Percentiles rank a stretch among this genome's conserved stretches.
Conservation (phyloP, 345 rosid genomes). For the Litchi chinensis region DNA sequence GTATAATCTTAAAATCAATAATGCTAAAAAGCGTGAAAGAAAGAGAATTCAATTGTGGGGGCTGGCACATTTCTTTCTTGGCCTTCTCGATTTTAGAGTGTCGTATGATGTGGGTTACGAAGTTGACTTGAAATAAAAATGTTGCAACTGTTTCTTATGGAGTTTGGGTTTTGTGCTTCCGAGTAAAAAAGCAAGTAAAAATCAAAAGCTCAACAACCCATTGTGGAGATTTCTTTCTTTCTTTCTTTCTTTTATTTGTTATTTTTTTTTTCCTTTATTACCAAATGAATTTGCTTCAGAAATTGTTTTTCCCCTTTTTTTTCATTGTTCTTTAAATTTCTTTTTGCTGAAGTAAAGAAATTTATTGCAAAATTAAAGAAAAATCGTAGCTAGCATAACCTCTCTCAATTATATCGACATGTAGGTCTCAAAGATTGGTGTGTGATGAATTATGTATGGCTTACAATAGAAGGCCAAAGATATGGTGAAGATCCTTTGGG, state of each 20-base stretch:
- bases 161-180: no score
- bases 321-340: no score
- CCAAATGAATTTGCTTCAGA: no score
- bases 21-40: not conserved
- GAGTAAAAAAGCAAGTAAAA: no score
- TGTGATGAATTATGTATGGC: slow-evolving; percentile 7
- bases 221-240: not conserved
- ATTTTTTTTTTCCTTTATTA: no score
- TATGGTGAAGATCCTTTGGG: slow-evolving; percentile 23
- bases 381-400: not conserved
- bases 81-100: not conserved
- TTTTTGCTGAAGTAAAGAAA: not conserved
- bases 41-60: not conserved
- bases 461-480: slow-evolving; percentile 5
- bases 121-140: slow-evolving; percentile 13
- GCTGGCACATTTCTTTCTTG: not conserved
- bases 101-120: not conserved
- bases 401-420: no score
- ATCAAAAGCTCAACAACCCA: no score
- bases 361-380: not conserved
- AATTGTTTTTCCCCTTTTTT: not conserved
- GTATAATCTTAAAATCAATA: slow-evolving; percentile 10
- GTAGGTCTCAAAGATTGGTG: not conserved
- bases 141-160: no score
- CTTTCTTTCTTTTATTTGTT: no score